Evolutionary conservation across 2,329 filamentous ascomycete genomes (phyloP), one percentile per base, ranked within the genome.

Genomic region (Zymoseptoria tritici): DNA sequence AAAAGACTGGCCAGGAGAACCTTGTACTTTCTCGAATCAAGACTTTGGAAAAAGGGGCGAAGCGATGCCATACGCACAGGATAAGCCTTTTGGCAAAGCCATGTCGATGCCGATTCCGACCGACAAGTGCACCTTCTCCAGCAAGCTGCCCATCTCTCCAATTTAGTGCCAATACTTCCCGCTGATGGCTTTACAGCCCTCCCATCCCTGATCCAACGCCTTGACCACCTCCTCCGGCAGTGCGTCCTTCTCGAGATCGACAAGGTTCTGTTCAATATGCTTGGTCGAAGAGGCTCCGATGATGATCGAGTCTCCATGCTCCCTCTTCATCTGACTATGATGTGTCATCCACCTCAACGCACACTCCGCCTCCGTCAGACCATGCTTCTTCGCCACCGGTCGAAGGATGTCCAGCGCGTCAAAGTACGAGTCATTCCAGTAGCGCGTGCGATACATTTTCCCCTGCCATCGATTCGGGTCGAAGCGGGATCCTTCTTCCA

Each of bases 271-370:
- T 61, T 76, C 72, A 56, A 79, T 57, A 26, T 79, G 77, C 51
- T 67, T 63, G 1, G 69, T 51, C 42, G 67, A 73, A 21, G 69
- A 72, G 1, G 73, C 75, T 1, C 77, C 76, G 31, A 78, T 71
- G 56, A 78, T 70, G 13, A 78, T 69, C 8, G 68, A 74, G 67
- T 78, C 76, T 2, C 65, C 68, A 24, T 67, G 55, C 42, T 73
- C 67, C 9, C 63, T 60, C 46, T 69, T 69, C 55, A 78, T 55
- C 53, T 66, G 51, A 9, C 72, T 76, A 60, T 81, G 79, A 66
- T 81, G 75, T 1, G 68, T 68, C 42, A 75, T 70, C 79, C 80
- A 81, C 29, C 79, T 64, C 57, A 81, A 61, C 0, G 77, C 78
- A 62, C 73, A 72, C 61, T 80, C 77, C 0, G 73, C 71, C 58